Evolutionary conservation across 73 alveolate species (phyloP), one percentile per base, ranked within the genome.

Genomic region (Tetrahymena malaccensis): DNA sequence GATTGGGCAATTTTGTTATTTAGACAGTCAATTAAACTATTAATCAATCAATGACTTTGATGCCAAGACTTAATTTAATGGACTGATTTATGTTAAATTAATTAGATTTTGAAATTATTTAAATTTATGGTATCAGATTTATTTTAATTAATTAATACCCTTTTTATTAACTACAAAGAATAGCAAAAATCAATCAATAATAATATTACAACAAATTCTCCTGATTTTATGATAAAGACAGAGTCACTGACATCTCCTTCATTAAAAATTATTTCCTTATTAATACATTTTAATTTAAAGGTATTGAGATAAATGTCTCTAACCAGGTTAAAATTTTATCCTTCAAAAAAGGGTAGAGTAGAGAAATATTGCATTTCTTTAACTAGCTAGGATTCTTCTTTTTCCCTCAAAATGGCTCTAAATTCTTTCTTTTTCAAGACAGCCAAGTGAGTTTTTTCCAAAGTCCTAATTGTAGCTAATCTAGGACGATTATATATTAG

Each of bases 171-270:
- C 16, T 5, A 50, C 3, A 7, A 70, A 70, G 17, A 6, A n/a
- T 70, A 70, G 21, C 31, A 25, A 70, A 70, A n/a, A 56, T 56
- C 33, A 56, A 56, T 70, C 5, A 70, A 70, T 27, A 70, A 27
- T 70, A 31, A 70, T 70, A 70, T 70, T 70, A 70, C 89, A 11
- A n/a, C 89, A 94, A 94, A 55, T 17, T 38, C 43, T 56, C 96
- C 96, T 25, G 84, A 85, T 70, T 94, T 94, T 19, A 94, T 94
- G 35, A 94, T 34, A 93, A 35, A 94, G 11, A 94, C 56, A 10
- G 55, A 55, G 21, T 56, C 85, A 50, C 93, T 84, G 7, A 31
- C 56, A 38, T 94, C 94, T 55, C 85, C 85, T 56, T 56, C 96
- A 8, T 34, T 94, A 34, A 55, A 35, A 10, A 89, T 89, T 50